Evolutionary conservation across 257 asterid genomes (phyloP).

Genomic region (Lavandula angustifolia): DNA sequence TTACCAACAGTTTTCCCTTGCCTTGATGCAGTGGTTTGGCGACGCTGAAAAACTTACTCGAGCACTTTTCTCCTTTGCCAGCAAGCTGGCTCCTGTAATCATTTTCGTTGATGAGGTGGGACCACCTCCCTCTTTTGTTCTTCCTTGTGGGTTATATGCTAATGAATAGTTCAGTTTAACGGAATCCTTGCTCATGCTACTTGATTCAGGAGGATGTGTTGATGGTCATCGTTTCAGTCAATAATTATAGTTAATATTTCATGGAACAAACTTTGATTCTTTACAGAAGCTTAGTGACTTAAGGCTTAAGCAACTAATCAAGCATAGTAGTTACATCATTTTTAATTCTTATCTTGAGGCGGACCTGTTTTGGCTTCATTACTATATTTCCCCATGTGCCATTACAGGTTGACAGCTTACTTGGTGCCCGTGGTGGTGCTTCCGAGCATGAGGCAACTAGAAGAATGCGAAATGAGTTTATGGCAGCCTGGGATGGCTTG

Average conservation of each 20-base stretch:
- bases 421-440: constrained; percentile 99
- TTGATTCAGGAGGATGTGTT: not conserved
- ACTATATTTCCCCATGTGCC: not conserved
- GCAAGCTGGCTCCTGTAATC: constrained; percentile 93
- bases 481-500: constrained; percentile 99
- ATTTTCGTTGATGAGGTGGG: constrained; percentile 97
- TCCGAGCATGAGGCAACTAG: constrained; percentile 99
- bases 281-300: constrained; percentile 3
- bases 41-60: constrained; percentile 96
- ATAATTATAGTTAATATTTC: not conserved
- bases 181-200: constrained; percentile 23
- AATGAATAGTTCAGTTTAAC: not conserved
- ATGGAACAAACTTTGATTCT: not conserved
- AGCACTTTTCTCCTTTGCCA: constrained; percentile 96
- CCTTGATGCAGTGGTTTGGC: constrained; percentile 94
- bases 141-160: constrained; percentile 13
- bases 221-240: not conserved
- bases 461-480: constrained; percentile 96
- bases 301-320: constrained; percentile 2
- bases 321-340: not conserved
- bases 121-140: constrained; percentile 25
- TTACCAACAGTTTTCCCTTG: constrained; percentile 27
- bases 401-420: constrained; percentile 93
- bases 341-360: constrained; percentile 14
- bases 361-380: constrained; percentile 18